These are phyloP conservation scores for Pneumocystis murina DNA, from an alignment of 1,139 yeast genomes.

Conservation along the genomic window DNA sequence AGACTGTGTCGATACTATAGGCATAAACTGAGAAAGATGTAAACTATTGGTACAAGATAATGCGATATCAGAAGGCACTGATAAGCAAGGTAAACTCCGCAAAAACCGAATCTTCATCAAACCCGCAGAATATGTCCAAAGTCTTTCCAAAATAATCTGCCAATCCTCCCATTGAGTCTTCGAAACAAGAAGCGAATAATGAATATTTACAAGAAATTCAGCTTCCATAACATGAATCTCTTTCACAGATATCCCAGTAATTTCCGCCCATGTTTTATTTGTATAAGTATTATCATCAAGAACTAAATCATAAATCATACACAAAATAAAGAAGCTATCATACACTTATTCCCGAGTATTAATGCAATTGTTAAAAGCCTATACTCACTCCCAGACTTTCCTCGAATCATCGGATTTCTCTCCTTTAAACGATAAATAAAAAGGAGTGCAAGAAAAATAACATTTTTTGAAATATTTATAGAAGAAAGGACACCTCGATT, in stretches of 20 bases:
- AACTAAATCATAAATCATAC: slow-evolving; percentile 19
- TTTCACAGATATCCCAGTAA: slow-evolving; percentile 53
- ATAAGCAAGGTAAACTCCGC: not conserved
- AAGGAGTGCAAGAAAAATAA: slow-evolving; percentile 25
- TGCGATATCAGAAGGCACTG: not conserved
- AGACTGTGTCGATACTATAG: not conserved
- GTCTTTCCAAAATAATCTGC: slow-evolving; percentile 17
- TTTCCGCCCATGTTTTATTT: slow-evolving; percentile 83
- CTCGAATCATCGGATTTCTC: slow-evolving; percentile 19
- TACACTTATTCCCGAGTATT: slow-evolving; percentile 64
- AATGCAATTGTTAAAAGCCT: slow-evolving; percentile 52
- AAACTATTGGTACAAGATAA: not conserved
- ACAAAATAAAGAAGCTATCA: not conserved
- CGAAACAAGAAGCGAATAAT: slow-evolving; percentile 22
- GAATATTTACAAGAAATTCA: slow-evolving; percentile 24
- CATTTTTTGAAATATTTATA: slow-evolving; percentile 24
- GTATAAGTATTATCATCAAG: slow-evolving; percentile 90
- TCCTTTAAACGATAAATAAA: slow-evolving; percentile 24
- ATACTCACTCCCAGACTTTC: slow-evolving; percentile 31
- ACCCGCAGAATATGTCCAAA: not conserved
- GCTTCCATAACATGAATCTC: slow-evolving; percentile 52
- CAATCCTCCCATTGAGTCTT: slow-evolving; percentile 21
- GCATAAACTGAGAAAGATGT: not conserved
- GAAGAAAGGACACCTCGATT: slow-evolving; percentile 18
- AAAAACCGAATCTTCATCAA: not conserved